Conservation (phyloP, 345 rosid genomes). For the Populus pruinosa region DNA sequence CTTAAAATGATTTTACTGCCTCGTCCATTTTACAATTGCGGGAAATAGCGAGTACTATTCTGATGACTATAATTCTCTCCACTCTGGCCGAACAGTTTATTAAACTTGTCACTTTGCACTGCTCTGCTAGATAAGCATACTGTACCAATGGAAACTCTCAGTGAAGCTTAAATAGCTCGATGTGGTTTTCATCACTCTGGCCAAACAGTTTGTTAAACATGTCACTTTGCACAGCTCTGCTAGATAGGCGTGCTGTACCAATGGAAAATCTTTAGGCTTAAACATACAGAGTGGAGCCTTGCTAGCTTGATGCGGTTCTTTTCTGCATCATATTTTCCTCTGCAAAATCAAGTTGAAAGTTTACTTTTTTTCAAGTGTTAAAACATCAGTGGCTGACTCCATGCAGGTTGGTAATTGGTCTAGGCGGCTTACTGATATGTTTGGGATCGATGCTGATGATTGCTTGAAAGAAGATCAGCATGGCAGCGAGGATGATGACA, state of each 20-base stretch:
- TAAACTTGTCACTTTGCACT: neutral
- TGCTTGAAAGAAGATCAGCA: constrained; percentile 33
- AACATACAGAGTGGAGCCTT: neutral
- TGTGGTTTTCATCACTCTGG: neutral
- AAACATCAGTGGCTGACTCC: neutral
- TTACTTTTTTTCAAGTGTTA: neutral
- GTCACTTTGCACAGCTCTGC: neutral
- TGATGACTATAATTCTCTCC: neutral
- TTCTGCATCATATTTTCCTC: neutral
- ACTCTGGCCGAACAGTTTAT: neutral
- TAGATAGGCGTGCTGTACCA: neutral
- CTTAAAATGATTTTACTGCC: neutral
- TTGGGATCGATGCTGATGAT: constrained; percentile 60
- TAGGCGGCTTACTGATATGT: constrained; percentile 71
- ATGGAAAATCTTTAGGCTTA: neutral
- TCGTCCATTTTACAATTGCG: neutral
- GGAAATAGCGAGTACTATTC: neutral
- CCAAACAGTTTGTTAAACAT: neutral
- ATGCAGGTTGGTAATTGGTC: constrained; percentile 92
- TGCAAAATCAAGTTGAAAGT: neutral
- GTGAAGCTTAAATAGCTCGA: neutral
- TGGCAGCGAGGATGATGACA: constrained; percentile 29
- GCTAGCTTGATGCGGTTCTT: neutral
- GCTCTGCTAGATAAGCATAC: neutral
- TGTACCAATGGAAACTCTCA: neutral